phyloP scores from a whole-genome alignment of 2,329 filamentous ascomycete species.

The Trichoderma sp. region DNA sequence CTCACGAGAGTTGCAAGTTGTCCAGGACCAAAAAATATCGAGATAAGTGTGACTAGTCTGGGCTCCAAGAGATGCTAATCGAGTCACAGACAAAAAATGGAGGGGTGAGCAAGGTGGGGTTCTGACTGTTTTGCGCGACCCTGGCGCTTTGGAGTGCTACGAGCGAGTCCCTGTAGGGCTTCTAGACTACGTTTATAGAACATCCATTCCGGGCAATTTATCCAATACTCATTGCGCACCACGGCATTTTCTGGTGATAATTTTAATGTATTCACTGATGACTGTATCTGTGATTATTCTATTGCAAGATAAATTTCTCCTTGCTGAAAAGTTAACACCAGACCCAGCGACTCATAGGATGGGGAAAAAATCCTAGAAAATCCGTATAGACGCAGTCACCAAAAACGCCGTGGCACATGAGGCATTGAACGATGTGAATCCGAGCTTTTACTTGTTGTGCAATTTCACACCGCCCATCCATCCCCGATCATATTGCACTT shows the following conservation, averaged over 20 bases:
- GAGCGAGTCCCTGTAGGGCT: not conserved
- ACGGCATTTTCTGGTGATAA: not conserved
- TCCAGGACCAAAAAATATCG: not conserved
- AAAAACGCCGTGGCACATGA: not conserved
- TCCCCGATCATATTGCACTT: not conserved
- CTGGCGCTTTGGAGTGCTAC: not conserved
- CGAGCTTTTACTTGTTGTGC: not conserved
- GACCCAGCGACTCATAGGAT: too few species aligned
- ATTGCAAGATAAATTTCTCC: not conserved
- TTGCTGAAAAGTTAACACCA: too few species aligned
- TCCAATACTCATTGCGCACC: not conserved
- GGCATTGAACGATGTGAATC: not conserved
- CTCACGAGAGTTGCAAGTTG: not conserved
- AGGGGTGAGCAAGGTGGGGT: conserved; percentile 15
- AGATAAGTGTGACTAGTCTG: not conserved
- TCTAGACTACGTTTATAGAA: not conserved
- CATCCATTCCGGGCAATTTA: not conserved
- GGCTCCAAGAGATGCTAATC: not conserved
- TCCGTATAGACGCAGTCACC: not conserved
- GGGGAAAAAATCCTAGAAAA: too few species aligned
- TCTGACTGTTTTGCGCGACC: conserved; percentile 6
- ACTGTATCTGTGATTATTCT: not conserved
- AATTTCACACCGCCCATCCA: not conserved
- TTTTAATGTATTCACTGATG: not conserved
- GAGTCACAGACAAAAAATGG: conserved; percentile 11